Evolutionary conservation across 768 basidiomycete species (phyloP).

Genomic region (Tephrocybe rancida): DNA sequence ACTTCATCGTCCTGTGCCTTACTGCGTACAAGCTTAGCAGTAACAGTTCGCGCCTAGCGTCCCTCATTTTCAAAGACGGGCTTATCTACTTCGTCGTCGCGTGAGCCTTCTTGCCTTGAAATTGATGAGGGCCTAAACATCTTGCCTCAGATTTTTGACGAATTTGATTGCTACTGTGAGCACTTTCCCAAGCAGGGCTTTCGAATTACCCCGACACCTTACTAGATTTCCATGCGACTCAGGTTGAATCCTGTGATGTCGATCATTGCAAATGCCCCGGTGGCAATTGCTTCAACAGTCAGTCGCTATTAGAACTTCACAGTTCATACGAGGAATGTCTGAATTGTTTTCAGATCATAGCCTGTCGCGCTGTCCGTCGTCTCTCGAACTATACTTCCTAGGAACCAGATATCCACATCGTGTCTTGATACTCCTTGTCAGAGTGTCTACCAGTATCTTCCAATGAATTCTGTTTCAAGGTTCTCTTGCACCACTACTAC

Average conservation of each 20-base stretch:
- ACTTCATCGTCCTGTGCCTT: constrained; percentile 61
- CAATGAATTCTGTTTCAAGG: too few species aligned
- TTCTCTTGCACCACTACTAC: too few species aligned
- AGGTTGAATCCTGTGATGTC: constrained; percentile 73
- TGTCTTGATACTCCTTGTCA: constrained; percentile 12
- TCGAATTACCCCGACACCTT: background rate
- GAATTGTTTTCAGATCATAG: constrained; percentile 65
- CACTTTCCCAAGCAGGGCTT: background rate
- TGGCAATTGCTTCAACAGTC: constrained; percentile 68
- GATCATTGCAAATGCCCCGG: constrained; percentile 73
- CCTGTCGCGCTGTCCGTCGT: constrained; percentile 58
- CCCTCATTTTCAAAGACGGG: constrained; percentile 72
- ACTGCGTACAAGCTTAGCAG: constrained; percentile 62
- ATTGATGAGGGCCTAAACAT: constrained; percentile 1
- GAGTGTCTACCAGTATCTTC: constrained; percentile 43
- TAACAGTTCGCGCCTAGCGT: constrained; percentile 60
- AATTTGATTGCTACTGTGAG: constrained; percentile 69
- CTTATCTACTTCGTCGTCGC: constrained; percentile 73
- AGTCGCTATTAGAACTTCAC: constrained; percentile 19
- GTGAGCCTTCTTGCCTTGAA: constrained; percentile 39
- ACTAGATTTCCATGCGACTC: constrained; percentile 61
- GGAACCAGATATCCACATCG: too few species aligned
- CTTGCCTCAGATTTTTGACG: constrained; percentile 54
- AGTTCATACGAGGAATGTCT: constrained; percentile 1
- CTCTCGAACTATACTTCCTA: too few species aligned